phyloP scores from a whole-genome alignment of 805 yeast species.

The Metschnikowia aberdeeniae region DNA sequence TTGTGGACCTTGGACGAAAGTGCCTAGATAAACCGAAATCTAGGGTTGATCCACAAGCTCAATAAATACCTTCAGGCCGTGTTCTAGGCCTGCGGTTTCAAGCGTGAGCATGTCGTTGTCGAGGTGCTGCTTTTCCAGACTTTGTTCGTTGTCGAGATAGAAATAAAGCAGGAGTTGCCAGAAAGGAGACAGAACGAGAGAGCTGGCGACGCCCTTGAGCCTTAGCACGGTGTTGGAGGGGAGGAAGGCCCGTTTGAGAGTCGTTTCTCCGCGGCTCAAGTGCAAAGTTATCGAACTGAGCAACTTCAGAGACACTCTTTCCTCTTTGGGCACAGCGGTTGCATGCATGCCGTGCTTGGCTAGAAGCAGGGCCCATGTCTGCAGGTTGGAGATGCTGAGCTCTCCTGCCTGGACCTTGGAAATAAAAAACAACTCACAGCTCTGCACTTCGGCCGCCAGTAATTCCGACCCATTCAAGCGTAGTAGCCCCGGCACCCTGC shows the following conservation, averaged over 20 bases:
- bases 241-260: slow-evolving; percentile 20
- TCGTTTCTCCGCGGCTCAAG: neutral
- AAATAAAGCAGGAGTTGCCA: slow-evolving; percentile 25
- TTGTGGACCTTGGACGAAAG: slow-evolving; percentile 60
- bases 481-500: slow-evolving; percentile 29
- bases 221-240: slow-evolving; percentile 26
- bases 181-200: slow-evolving; percentile 16
- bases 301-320: neutral
- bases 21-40: slow-evolving; percentile 2
- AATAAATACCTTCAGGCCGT: slow-evolving; percentile 15
- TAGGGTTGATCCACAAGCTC: neutral
- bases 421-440: slow-evolving; percentile 67
- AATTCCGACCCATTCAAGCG: slow-evolving; percentile 57
- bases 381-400: slow-evolving; percentile 15
- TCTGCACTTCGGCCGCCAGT: slow-evolving; percentile 44
- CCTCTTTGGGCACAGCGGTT: neutral
- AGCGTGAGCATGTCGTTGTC: slow-evolving; percentile 28
- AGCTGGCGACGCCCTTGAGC: slow-evolving; percentile 32
- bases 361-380: slow-evolving; percentile 43
- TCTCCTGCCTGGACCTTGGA: slow-evolving; percentile 41
- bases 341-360: slow-evolving; percentile 27
- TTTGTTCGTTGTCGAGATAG: slow-evolving; percentile 19
- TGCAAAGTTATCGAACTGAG: neutral
- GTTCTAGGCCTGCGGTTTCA: slow-evolving; percentile 21
- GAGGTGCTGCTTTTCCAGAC: slow-evolving; percentile 18